phyloP scores from a whole-genome alignment of 169 alveolate genomes.

The Cryptosporidium bovis region DNA sequence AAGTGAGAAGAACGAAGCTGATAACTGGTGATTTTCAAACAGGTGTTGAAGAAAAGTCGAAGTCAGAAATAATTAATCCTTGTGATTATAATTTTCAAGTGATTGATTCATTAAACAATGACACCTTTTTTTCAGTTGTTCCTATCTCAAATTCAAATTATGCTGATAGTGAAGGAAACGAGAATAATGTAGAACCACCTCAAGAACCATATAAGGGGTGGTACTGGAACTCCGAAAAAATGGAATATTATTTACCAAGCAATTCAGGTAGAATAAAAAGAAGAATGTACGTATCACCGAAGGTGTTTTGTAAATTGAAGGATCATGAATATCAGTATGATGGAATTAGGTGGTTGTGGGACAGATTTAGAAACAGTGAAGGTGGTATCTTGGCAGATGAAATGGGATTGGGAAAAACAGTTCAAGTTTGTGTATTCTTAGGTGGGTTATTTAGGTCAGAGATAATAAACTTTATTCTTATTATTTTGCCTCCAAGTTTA shows the following conservation, averaged over 20 bases:
- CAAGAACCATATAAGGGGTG: constrained; percentile 17
- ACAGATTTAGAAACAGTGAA: constrained; percentile 77
- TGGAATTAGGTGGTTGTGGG: constrained; percentile 83
- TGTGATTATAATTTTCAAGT: no score
- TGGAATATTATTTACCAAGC: constrained; percentile 27
- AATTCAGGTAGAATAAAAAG: constrained; percentile 50
- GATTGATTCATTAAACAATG: no score
- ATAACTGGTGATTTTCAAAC: no score
- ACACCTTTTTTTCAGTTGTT: no score
- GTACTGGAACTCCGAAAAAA: constrained; percentile 49
- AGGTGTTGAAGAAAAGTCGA: no score
- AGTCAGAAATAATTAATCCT: no score
- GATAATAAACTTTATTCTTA: constrained; percentile 79
- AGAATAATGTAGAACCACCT: no score
- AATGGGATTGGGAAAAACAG: constrained; percentile 87
- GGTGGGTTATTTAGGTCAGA: constrained; percentile 74
- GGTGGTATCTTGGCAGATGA: constrained; percentile 87
- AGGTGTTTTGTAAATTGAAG: constrained; percentile 27
- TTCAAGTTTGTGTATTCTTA: constrained; percentile 77
- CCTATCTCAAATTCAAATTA: no score
- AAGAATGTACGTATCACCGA: constrained; percentile 46
- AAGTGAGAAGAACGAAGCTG: no score
- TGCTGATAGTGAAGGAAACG: no score
- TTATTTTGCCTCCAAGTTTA: constrained; percentile 81
- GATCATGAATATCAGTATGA: constrained; percentile 78